Base-by-base conservation (phyloP, 129 eudicot species). In the Helichrysum umbraculigerum region DNA sequence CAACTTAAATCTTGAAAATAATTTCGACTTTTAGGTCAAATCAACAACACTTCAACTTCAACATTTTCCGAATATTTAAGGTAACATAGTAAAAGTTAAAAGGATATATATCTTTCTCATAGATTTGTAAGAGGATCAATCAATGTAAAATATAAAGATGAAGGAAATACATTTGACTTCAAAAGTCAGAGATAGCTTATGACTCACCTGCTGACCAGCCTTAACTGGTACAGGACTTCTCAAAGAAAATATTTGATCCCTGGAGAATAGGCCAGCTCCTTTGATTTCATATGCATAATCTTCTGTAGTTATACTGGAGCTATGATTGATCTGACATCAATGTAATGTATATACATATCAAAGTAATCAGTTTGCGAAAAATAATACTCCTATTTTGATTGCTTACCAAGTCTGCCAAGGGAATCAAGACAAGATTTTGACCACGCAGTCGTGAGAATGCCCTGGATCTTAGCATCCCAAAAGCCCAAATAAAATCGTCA, bases 191-290 rank as follows among this genome's bases (percentile, higher is more conserved):
- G 32, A 35, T 33, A 57, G 64, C 30, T 56, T 70, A 79, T 20
- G 81, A 70, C 77, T 81, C 70, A 91, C 97, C 99, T 94, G 99
- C 78, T 87, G 92, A 79, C 99, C 97, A 70, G 99, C 96, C 76
- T 91, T 94, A 69, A 94, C 93, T 29, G 93, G 57, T 60, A 89
- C 58, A 17, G 99, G 97, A 75, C 84, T 87, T 60, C 91, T 85
- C 78, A 94, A 75, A 79, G 97, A 89, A 66, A 94, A 94, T 47
- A 94, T 79, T 74, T 78, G 88, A 64, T 94, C 99, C 88, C 99
- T 88, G 35, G 99, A 88, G 92, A 94, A 94, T 6, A 94, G 91
- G 70, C 99, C 99, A 41, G 92, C 99, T 21, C 99, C 97, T 83
- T 75, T 87, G 70, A 94, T 86, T 84, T 94, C 97, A 47, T 84